These are phyloP conservation scores for Solanum pinnatisectum DNA, from an alignment of 257 asterid genomes.

Conservation along the genomic window DNA sequence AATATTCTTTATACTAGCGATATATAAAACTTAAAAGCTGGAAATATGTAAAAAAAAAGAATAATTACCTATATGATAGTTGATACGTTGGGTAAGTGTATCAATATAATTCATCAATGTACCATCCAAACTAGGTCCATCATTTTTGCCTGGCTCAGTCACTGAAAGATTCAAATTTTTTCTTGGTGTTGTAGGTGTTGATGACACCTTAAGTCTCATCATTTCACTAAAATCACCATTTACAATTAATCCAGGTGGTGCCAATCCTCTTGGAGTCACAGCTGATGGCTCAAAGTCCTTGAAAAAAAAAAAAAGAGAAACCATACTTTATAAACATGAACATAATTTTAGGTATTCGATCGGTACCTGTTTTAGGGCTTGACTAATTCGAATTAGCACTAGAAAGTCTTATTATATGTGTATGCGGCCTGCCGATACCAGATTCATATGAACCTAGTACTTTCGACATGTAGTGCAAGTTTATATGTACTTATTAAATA, in stretches of 20 bases:
- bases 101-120: slow-evolving; percentile 1
- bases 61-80: slow-evolving; percentile 2
- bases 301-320: too few relatives aligned
- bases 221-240: background rate
- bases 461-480: background rate
- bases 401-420: background rate
- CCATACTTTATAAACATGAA: background rate
- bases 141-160: background rate
- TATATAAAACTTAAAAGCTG: background rate
- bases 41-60: too few relatives aligned
- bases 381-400: background rate
- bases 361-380: background rate
- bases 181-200: background rate
- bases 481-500: too few relatives aligned
- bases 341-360: background rate
- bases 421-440: background rate
- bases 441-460: background rate
- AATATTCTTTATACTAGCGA: background rate
- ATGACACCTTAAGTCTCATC: background rate
- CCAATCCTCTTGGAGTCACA: background rate
- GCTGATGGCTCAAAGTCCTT: slow-evolving; percentile 1
- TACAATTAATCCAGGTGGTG: background rate
- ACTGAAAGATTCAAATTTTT: background rate
- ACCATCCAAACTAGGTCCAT: background rate
- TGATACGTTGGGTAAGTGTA: slow-evolving; percentile 1